Evolutionary conservation across 192 early-diverging fungal species (phyloP).

Genomic region (Coemansia sp.): DNA sequence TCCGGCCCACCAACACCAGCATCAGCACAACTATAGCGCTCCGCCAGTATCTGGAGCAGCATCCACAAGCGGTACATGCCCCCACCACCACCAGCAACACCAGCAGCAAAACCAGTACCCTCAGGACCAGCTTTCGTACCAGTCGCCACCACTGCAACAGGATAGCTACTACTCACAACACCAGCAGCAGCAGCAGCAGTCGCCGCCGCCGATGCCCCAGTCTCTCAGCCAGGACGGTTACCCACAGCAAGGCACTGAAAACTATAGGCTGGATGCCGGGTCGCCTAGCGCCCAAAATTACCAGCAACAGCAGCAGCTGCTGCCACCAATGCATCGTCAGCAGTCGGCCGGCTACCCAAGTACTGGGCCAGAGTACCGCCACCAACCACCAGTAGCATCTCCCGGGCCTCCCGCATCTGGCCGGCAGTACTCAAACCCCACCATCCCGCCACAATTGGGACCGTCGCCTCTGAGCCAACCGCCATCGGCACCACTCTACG

Average conservation of each 20-base stretch:
- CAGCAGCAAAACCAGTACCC: not conserved
- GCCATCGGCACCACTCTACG: not conserved
- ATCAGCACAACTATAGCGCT: not conserved
- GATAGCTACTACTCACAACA: not conserved
- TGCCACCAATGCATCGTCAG: not conserved
- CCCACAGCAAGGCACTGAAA: not conserved
- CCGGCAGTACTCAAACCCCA: not conserved
- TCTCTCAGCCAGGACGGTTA: not conserved
- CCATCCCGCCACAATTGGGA: not conserved
- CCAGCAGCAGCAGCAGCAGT: not conserved
- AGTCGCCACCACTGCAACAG: conserved; percentile 2
- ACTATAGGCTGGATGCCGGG: not conserved
- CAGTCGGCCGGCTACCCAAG: not conserved
- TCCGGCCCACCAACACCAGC: not conserved
- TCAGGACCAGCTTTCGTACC: not conserved
- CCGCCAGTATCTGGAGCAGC: not conserved
- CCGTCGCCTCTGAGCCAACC: not conserved
- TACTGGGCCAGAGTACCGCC: conserved; percentile 1
- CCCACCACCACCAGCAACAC: not conserved
- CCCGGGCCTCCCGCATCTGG: not conserved
- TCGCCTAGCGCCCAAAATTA: not conserved
- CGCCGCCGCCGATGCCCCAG: not conserved
- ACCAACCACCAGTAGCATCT: not conserved
- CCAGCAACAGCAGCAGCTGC: conserved; percentile 11
- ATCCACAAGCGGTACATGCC: not conserved